Base-by-base conservation (phyloP, 1,284 basidiomycete species). In the Cutaneotrichosporon sp. region DNA sequence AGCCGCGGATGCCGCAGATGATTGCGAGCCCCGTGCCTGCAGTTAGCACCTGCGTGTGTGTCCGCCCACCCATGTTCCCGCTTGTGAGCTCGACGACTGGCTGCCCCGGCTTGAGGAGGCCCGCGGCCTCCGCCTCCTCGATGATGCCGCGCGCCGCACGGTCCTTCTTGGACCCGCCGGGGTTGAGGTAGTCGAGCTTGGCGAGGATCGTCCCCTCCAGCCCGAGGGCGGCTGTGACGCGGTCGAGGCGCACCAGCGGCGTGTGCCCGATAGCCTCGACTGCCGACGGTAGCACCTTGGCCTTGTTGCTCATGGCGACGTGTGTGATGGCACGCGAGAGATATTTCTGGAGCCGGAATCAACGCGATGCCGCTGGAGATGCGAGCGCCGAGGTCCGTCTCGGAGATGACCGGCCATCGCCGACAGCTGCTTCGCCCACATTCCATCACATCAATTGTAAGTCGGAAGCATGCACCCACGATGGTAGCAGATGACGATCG, bases 151-250 rank as follows among this genome's bases (percentile, higher is more conserved):
- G 22, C 4, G 54, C 54, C 10, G 54, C 42, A 5, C 54, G 54
- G 42, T 55, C 54, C 42, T 55, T 55, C 42, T 55, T 55, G 10
- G 42, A 46, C 5, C 54, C 54, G 2, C 54, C 54, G 3, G 54
- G 54, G 42, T 55, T 55, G 18, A 55, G 42, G 42, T 55, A 46
- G 27, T 55, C 54, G 54, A 55, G 54, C 42, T 55, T 55, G 18
- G 54, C 54, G n/a, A 55, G 42, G 42, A 55, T 43, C 1, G 54
- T 55, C 1, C 54, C 54, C 13, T 42, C 42, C 25, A 55, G 54
- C 11, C 54, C 54, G 9, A 46, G 42, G 20, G 42, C 3, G n/a
- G 54, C 13, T 11, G 54, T 55, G 42, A 55, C 10, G 18, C 54
- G 54, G 54, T 55, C 54, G 9, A 55, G 54, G 11, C 54, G 54